Base-by-base conservation (phyloP, 2,329 filamentous ascomycete species). In the Dothiorella sarmentorum region DNA sequence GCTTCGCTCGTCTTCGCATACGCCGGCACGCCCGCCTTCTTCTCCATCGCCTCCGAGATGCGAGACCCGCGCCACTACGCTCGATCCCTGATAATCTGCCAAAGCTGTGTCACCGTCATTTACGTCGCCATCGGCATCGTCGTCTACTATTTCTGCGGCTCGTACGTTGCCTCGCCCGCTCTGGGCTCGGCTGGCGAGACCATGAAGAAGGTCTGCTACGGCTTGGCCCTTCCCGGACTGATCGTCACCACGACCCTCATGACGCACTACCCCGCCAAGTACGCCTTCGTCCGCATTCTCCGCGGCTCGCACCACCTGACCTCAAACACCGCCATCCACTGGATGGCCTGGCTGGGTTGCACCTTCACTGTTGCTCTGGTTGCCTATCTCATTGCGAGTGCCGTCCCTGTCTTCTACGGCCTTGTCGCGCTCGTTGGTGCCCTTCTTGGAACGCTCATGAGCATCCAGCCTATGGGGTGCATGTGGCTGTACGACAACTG, bases 21-120 rank as follows among this genome's bases (percentile, higher is more conserved):
- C 31, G 47, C 47, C 31, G 47, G 47, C 31, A 22, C 24, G 66
- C 47, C 47, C 31, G 31, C 18, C 20, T 51, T 37, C 31, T 51
- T 51, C 47, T 33, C 47, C 27, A 80, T 88, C 68, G 84, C 86
- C 64, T 78, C 79, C 40, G 85, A 88, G 69, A 77, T 88, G 69
- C 78, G 81, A 65, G 75, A 82, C 40, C 84, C 85, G 0, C 70
- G 73, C 49, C 78, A 83, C 63, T 86, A 81, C 68, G 77, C 78
- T 52, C 84, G 84, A 67, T 81, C 85, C 7, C 78, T 89, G 61
- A 77, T 78, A 66, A 78, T 87, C 2, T 83, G 86, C 67, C 72
- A 78, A 24, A 73, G 76, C 59, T 82, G 85, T 60, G 84, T 82
- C 6, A 26, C 18, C 22, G 4, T 9, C 7, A 53, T 40, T 35